Conservation (phyloP, 345 rosid species). For the Melaleuca alternifolia region DNA sequence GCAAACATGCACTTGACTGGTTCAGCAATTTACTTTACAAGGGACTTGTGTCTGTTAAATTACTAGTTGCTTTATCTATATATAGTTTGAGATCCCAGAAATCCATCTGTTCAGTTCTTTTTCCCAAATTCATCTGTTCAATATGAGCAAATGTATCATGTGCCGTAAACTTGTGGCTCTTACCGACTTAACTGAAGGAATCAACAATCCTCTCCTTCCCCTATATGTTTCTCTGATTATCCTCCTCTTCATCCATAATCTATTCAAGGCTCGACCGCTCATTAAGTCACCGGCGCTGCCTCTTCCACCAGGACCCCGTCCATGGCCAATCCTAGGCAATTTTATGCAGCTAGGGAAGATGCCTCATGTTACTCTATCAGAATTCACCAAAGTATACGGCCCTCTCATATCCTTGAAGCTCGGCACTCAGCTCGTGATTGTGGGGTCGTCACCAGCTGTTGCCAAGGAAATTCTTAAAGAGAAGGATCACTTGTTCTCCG, state of each 20-base stretch:
- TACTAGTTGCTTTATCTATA: background rate
- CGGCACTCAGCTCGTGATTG: conserved; percentile 19
- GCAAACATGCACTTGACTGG: background rate
- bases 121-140: background rate
- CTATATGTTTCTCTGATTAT: conserved; percentile 4
- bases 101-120: background rate
- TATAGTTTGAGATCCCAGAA: background rate
- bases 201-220: conserved; percentile 3
- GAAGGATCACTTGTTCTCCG: conserved; percentile 16
- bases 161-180: background rate
- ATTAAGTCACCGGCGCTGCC: background rate
- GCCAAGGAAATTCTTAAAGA: conserved; percentile 24
- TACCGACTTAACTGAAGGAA: background rate
- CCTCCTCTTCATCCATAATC: conserved; percentile 5
- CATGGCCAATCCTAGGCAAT: conserved; percentile 26
- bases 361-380: conserved; percentile 12
- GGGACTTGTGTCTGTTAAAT: background rate
- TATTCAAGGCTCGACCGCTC: background rate
- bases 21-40: background rate
- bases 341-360: conserved; percentile 16
- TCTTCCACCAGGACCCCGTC: conserved; percentile 24
- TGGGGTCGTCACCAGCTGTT: conserved; percentile 17
- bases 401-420: conserved; percentile 19
- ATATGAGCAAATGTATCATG: background rate
- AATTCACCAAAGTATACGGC: conserved; percentile 11